A percentile compares a stretch with the other conserved stretches of the same genome.
These are phyloP conservation scores for Mycena chlorophos DNA, from an alignment of 768 basidiomycete species.

Conservation along the genomic window DNA sequence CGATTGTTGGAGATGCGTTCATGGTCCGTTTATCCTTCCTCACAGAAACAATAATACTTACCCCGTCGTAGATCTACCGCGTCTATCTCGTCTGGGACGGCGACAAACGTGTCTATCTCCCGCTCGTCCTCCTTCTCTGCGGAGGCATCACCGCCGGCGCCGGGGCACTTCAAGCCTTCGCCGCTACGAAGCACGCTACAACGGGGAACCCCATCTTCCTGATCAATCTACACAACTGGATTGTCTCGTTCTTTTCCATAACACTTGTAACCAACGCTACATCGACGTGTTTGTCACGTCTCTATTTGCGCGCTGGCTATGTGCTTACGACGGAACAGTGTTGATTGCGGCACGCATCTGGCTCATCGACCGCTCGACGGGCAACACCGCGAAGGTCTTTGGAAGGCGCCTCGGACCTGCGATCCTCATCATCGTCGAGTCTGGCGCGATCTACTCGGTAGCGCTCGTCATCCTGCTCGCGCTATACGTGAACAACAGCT, in stretches of 20 bases:
- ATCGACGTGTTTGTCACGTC: slow-evolving; percentile 1
- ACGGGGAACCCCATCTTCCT: background rate
- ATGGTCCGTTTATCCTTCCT: slow-evolving; percentile 9
- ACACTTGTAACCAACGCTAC: background rate
- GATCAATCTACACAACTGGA: slow-evolving; percentile 2
- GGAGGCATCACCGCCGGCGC: slow-evolving; percentile 2
- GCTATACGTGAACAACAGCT: slow-evolving; percentile 12
- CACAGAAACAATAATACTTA: no score
- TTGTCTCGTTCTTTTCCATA: background rate
- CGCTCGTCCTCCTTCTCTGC: slow-evolving; percentile 1
- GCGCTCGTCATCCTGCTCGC: slow-evolving; percentile 10
- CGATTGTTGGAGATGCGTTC: slow-evolving; percentile 19
- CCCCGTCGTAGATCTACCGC: slow-evolving; percentile 4
- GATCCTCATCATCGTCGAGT: slow-evolving; percentile 21
- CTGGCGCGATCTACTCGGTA: slow-evolving; percentile 20
- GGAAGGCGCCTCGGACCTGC: slow-evolving; percentile 9
- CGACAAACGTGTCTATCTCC: background rate
- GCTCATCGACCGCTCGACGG: slow-evolving; percentile 6
- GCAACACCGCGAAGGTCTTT: background rate
- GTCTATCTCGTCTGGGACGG: slow-evolving; percentile 3
- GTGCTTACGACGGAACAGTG: background rate
- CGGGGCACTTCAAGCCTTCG: background rate
- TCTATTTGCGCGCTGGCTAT: background rate
- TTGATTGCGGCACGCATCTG: slow-evolving; percentile 23
- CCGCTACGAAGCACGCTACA: background rate